Evolutionary conservation across 768 basidiomycete genomes (phyloP).

Genomic region (Pleurotus cornucopiae): DNA sequence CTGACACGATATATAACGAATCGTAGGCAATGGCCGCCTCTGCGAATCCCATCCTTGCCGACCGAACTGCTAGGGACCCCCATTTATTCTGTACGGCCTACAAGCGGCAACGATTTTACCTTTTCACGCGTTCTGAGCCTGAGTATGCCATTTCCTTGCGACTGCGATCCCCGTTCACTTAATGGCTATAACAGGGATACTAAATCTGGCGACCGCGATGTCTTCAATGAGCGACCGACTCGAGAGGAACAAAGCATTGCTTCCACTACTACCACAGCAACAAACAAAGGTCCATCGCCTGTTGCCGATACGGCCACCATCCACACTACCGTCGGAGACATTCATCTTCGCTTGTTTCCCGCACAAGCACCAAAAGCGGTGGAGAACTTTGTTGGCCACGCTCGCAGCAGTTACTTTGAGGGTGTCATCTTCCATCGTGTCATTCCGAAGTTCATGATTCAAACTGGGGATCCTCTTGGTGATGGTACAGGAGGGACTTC

Average conservation of each 20-base stretch:
- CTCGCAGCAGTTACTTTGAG: slow-evolving; percentile 87
- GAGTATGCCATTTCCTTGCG: slow-evolving; percentile 53
- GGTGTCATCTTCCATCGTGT: slow-evolving; percentile 94
- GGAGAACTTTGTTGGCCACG: slow-evolving; percentile 95
- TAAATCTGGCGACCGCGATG: slow-evolving; percentile 87
- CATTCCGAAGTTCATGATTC: slow-evolving; percentile 98
- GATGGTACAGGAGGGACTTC: slow-evolving; percentile 91
- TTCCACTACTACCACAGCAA: slow-evolving; percentile 44
- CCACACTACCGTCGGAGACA: slow-evolving; percentile 94
- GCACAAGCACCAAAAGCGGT: slow-evolving; percentile 91
- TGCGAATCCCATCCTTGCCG: slow-evolving; percentile 89
- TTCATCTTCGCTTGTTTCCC: slow-evolving; percentile 85
- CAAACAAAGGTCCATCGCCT: slow-evolving; percentile 57
- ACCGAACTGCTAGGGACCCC: slow-evolving; percentile 81
- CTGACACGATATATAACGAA: slow-evolving; percentile 6
- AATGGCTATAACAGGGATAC: slow-evolving; percentile 51
- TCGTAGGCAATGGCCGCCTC: slow-evolving; percentile 89
- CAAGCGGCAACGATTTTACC: slow-evolving; percentile 89
- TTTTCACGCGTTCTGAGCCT: slow-evolving; percentile 88
- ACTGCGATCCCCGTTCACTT: not conserved
- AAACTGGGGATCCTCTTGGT: slow-evolving; percentile 93
- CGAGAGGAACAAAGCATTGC: slow-evolving; percentile 93
- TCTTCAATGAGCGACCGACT: slow-evolving; percentile 97
- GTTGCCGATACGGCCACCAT: slow-evolving; percentile 82
- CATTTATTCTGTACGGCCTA: slow-evolving; percentile 91